Conservation (phyloP, 768 basidiomycete species). For the Austroboletus eburneus region DNA sequence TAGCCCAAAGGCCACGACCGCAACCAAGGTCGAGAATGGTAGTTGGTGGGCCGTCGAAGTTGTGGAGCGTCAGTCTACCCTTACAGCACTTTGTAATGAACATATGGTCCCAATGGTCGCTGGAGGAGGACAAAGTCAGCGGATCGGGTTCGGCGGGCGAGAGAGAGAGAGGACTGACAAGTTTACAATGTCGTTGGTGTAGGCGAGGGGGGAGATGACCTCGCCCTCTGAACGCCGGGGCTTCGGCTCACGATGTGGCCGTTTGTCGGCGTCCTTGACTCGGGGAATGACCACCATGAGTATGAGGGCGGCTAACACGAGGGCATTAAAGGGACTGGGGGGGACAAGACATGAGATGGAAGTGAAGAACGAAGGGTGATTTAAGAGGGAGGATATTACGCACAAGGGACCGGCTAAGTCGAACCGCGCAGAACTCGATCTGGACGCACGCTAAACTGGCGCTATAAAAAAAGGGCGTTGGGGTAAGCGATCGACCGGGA, state of each 20-base stretch:
- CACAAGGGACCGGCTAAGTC: constrained; percentile 14
- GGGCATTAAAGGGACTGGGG: constrained; percentile 22
- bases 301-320: constrained; percentile 21
- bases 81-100: constrained; percentile 49
- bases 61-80: constrained; percentile 51
- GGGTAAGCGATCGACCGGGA: constrained; percentile 20
- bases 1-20: constrained; percentile 66
- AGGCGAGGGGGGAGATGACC: constrained; percentile 53
- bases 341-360: constrained; percentile 12
- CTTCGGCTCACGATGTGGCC: no score
- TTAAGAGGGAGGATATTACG: constrained; percentile 21
- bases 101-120: constrained; percentile 71
- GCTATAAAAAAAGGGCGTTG: constrained; percentile 19
- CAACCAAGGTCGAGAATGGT: constrained; percentile 67
- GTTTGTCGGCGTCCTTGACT: constrained; percentile 44
- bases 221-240: no score
- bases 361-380: constrained; percentile 6
- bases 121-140: constrained; percentile 23
- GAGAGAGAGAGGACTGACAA: constrained; percentile 41
- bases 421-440: constrained; percentile 5
- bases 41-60: constrained; percentile 47
- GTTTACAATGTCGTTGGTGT: constrained; percentile 44
- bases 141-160: background rate
- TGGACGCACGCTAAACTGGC: constrained; percentile 2
- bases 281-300: constrained; percentile 12